Percentiles rank a stretch among this genome's conserved stretches.
Conservation (phyloP, 1,284 basidiomycete species). For the Coniferiporia weirii region DNA sequence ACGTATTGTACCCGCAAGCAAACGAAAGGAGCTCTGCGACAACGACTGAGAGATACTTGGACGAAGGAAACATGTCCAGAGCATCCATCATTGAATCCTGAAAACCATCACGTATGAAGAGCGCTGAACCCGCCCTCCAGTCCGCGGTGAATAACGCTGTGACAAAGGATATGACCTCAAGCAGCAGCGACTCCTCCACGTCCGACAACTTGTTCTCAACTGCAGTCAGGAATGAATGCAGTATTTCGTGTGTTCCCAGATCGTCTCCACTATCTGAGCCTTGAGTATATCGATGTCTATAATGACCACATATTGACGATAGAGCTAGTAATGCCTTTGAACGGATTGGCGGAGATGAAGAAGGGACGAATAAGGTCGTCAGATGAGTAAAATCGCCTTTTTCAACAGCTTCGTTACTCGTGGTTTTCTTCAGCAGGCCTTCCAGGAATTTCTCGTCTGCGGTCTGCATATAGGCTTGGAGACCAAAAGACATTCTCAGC, state of each 20-base stretch:
- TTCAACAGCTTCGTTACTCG: not conserved
- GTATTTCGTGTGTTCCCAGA: slow-evolving; percentile 43
- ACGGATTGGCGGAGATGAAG: slow-evolving; percentile 37
- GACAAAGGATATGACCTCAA: slow-evolving; percentile 57
- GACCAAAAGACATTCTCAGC: not conserved
- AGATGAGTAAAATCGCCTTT: slow-evolving; percentile 26
- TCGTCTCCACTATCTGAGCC: slow-evolving; percentile 33
- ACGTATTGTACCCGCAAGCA: slow-evolving; percentile 66
- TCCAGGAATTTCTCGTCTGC: slow-evolving; percentile 10
- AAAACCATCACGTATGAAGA: slow-evolving; percentile 58
- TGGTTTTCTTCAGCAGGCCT: not conserved
- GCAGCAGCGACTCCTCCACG: slow-evolving; percentile 43
- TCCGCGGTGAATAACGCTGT: slow-evolving; percentile 75
- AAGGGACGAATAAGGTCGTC: slow-evolving; percentile 50
- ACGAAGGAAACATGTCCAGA: slow-evolving; percentile 55
- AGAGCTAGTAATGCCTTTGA: slow-evolving; percentile 65
- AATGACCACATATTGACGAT: slow-evolving; percentile 58
- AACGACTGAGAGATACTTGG: slow-evolving; percentile 39
- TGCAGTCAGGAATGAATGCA: slow-evolving; percentile 42
- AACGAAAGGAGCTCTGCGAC: slow-evolving; percentile 70
- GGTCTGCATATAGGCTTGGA: not conserved
- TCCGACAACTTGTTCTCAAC: slow-evolving; percentile 47
- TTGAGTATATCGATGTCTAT: slow-evolving; percentile 34
- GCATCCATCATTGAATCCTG: slow-evolving; percentile 58
- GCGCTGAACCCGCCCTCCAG: slow-evolving; percentile 51